Evolutionary conservation across 345 rosid species (phyloP), one percentile per base, ranked within the genome.

Genomic region (Geranium rotundifolium): DNA sequence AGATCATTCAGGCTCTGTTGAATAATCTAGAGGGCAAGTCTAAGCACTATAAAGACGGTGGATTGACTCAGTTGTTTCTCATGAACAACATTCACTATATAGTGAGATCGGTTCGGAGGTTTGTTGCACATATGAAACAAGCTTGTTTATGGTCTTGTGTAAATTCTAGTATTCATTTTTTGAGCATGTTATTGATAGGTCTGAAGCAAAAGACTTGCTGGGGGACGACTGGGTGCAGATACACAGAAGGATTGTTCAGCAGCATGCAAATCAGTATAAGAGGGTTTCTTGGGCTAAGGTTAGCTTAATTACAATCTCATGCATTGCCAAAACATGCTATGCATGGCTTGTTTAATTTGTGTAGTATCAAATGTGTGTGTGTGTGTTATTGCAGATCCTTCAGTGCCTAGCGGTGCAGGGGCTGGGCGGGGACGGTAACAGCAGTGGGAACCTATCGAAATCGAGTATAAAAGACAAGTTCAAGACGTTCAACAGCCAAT

Each of bases 201-300:
- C 99, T 19, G 97, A 93, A 72, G 97, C 96, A 27, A 93, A 88
- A 79, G 99, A 93, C 65, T 72, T 86, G 58, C 68, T 93, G 65
- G 96, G 99, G 66, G 99, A 93, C 80, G 99, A 90, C 67, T 93
- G 99, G 99, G 92, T 93, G 67, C 99, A 93, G 78, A 93, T 88
- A 67, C 97, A 93, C 69, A 54, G 99, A 73, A 78, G 99, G 66
- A 88, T 86, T 23, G 99, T 93, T 39, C 97, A 90, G 69, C 97
- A 90, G 72, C 96, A 93, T 17, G 99, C 99, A 52, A 93, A 93
- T 77, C 96, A 90, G 70, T 93, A 90, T 50, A 90, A 93, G 79
- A 90, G 99, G 75, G 84, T 90, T 73, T 85, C 99, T 0, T 93
- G 97, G 99, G 90, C 90, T 60, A 93, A 93, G 91, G 99, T 93